These are phyloP conservation scores for Madurella mycetomatis DNA, from an alignment of 2,329 filamentous ascomycete species.

Conservation along the genomic window DNA sequence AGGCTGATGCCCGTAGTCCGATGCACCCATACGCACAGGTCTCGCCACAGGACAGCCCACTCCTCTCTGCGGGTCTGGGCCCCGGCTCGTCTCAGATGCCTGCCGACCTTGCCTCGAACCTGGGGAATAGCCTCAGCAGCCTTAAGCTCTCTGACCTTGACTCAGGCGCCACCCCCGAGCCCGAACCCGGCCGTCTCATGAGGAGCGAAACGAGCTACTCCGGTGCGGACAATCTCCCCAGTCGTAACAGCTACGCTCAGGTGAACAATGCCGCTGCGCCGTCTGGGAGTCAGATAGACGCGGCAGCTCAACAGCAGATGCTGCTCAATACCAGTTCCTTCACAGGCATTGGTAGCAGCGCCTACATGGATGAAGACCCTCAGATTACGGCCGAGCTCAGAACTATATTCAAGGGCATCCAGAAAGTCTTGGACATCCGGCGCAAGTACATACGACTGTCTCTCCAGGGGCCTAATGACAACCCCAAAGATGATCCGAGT, in stretches of 20 bases:
- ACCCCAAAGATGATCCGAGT: slow-evolving; percentile 75
- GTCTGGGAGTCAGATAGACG: slow-evolving; percentile 17
- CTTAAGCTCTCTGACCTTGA: slow-evolving; percentile 16
- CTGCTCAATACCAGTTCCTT: slow-evolving; percentile 43
- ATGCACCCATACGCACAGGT: slow-evolving; percentile 38
- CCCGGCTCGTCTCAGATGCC: slow-evolving; percentile 15
- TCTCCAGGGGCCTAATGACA: slow-evolving; percentile 74
- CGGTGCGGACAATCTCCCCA: slow-evolving; percentile 14
- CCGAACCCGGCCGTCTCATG: slow-evolving; percentile 6
- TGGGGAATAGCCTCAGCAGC: slow-evolving; percentile 9
- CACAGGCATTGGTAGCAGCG: slow-evolving; percentile 60
- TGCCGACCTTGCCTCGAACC: slow-evolving; percentile 14
- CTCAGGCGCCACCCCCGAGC: slow-evolving; percentile 14
- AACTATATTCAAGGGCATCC: slow-evolving; percentile 84
- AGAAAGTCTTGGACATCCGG: slow-evolving; percentile 80
- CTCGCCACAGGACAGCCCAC: slow-evolving; percentile 45
- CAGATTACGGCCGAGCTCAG: slow-evolving; percentile 79
- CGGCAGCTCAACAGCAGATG: slow-evolving; percentile 29
- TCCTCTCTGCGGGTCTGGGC: slow-evolving; percentile 28
- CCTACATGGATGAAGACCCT: slow-evolving; percentile 67
- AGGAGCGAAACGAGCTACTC: slow-evolving; percentile 20
- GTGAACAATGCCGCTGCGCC: slow-evolving; percentile 11
- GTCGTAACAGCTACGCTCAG: slow-evolving; percentile 20
- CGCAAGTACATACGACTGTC: slow-evolving; percentile 87
- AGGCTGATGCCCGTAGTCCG: slow-evolving; percentile 49